Evolutionary conservation across 1,139 yeast genomes (phyloP).

Genomic region (Yamadazyma buinensis): DNA sequence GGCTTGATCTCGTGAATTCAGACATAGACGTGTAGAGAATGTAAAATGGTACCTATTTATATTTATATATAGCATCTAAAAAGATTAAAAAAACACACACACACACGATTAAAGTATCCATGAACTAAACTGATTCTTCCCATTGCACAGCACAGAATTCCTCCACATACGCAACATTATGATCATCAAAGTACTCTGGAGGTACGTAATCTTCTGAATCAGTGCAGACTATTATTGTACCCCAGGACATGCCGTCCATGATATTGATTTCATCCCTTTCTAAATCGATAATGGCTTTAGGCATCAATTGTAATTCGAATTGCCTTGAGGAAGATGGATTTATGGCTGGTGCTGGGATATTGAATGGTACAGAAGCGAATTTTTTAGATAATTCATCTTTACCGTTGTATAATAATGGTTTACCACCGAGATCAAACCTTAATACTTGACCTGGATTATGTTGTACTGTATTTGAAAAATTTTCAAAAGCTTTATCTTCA

Average conservation of each 20-base stretch:
- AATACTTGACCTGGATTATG: slow-evolving; percentile 85
- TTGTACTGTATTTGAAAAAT: slow-evolving; percentile 67
- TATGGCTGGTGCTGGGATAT: slow-evolving; percentile 50
- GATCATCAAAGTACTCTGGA: slow-evolving; percentile 45
- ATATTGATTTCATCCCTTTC: slow-evolving; percentile 44
- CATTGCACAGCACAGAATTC: slow-evolving; percentile 96
- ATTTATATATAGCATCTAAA: too few relatives aligned
- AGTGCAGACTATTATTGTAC: slow-evolving; percentile 83
- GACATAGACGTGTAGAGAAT: too few relatives aligned
- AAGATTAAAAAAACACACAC: too few relatives aligned
- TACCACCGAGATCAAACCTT: slow-evolving; percentile 73
- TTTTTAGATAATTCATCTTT: slow-evolving; percentile 51
- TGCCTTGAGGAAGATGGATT: slow-evolving; percentile 63
- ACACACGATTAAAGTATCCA: too few relatives aligned
- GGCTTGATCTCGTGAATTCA: too few relatives aligned
- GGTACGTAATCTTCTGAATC: slow-evolving; percentile 72
- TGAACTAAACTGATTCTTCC: slow-evolving; percentile 61
- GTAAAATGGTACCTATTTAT: too few relatives aligned
- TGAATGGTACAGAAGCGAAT: slow-evolving; percentile 26
- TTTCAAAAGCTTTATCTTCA: slow-evolving; percentile 76
- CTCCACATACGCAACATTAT: slow-evolving; percentile 77
- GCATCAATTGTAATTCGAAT: slow-evolving; percentile 92
- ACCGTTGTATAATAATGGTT: slow-evolving; percentile 70
- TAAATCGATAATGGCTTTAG: slow-evolving; percentile 79
- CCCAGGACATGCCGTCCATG: slow-evolving; percentile 93